Conservation (phyloP, 1,284 basidiomycete species). For the Pyrrhoderma noxium region DNA sequence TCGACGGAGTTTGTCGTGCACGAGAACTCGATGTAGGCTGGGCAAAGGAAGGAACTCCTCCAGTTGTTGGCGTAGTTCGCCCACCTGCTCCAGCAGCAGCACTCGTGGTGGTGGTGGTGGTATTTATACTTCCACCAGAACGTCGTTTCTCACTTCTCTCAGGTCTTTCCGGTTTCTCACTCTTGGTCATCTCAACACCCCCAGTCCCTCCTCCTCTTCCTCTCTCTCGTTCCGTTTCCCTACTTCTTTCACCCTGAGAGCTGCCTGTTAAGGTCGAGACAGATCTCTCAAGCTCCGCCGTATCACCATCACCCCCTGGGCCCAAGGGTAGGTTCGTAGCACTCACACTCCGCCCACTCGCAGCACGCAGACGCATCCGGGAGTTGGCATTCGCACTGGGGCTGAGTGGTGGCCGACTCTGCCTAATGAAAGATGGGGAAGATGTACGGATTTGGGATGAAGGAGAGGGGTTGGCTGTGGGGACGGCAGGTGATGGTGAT, state of each 20-base stretch:
- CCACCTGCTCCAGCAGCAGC: constrained; percentile 4
- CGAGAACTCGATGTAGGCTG: constrained; percentile 11
- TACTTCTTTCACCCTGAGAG: too few relatives aligned
- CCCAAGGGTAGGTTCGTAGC: constrained; percentile 4
- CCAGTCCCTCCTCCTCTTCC: neutral
- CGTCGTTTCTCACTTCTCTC: constrained; percentile 6
- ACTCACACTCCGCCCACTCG: constrained; percentile 4
- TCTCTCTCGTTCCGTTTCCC: too few relatives aligned
- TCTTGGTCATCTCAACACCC: neutral
- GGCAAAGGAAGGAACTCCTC: constrained; percentile 4
- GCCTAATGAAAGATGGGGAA: neutral
- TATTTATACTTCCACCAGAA: constrained; percentile 5
- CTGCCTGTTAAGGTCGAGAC: neutral
- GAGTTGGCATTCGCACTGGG: constrained; percentile 11
- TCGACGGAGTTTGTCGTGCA: neutral
- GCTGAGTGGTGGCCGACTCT: constrained; percentile 11
- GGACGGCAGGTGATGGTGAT: neutral
- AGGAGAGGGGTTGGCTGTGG: neutral
- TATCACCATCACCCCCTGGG: too few relatives aligned
- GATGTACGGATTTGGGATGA: constrained; percentile 5
- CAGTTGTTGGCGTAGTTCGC: constrained; percentile 5
- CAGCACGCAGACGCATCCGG: constrained; percentile 3
- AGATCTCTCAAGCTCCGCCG: neutral
- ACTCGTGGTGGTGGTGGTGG: neutral
- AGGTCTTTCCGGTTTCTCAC: constrained; percentile 4